Evolutionary conservation across 2,329 filamentous ascomycete species (phyloP).

Genomic region (Domatiomyces catenatus): DNA sequence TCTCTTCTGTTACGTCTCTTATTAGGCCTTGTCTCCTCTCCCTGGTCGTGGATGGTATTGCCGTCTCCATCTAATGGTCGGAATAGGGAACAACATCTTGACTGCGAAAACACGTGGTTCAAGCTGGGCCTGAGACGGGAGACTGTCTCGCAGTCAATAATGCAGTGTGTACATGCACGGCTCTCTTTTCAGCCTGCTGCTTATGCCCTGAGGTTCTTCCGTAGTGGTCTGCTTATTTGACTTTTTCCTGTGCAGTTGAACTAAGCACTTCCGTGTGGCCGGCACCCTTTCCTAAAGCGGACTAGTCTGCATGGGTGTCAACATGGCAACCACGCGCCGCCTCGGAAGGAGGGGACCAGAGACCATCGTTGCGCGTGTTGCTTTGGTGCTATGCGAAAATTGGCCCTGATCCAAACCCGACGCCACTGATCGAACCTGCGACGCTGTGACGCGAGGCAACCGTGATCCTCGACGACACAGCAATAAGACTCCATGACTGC

Average conservation of each 20-base stretch:
- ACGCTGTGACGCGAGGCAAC: conserved; percentile 4
- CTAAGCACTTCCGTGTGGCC: background rate
- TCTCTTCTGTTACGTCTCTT: background rate
- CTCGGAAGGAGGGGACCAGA: background rate
- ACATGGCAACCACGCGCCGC: background rate
- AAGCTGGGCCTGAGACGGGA: background rate
- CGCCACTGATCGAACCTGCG: background rate
- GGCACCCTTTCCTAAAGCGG: background rate
- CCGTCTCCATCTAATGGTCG: background rate
- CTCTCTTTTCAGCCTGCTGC: background rate
- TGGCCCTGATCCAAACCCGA: background rate
- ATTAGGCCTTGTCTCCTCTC: background rate
- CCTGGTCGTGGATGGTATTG: background rate
- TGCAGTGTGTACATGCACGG: background rate
- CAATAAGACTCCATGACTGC: conserved; percentile 18
- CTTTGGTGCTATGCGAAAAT: background rate
- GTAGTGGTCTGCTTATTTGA: background rate
- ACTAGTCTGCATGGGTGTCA: background rate
- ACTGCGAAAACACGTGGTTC: background rate
- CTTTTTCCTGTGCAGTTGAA: background rate
- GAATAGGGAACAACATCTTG: background rate
- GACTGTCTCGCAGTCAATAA: background rate
- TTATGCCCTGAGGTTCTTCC: background rate
- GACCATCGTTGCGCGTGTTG: background rate
- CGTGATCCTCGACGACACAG: conserved; percentile 2